Base-by-base conservation (phyloP, 2,329 filamentous ascomycete genomes). In the Penicillium sp. region DNA sequence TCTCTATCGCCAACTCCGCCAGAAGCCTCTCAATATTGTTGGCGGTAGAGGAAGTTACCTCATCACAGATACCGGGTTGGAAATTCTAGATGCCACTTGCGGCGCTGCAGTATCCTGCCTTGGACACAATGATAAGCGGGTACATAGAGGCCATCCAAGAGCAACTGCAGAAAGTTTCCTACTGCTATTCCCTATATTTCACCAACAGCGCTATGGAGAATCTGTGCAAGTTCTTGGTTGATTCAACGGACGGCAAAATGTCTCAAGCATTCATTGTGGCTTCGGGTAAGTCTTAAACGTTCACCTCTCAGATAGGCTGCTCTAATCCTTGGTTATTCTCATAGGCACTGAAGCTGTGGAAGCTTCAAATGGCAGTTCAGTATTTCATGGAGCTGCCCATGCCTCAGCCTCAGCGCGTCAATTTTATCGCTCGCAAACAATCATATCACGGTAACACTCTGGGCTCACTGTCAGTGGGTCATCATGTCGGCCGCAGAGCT, bases 61-160 rank as follows among this genome's bases (percentile, higher is more conserved):
- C 4, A 63, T 73, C 25, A 73, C 82, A 1, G 71, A 72, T 48
- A 74, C 77, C 60, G 85, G 85, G 2, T 75, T 80, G 31, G 73
- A 73, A 27, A 81, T 92, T 41, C 79, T 91, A 11, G 89, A 93
- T 69, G 86, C 84, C 2, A 88, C 85, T 42, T 82, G 85, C 31
- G 89, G 89, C 11, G 86, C 89, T 2, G 87, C 86, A 23, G 88
- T 91, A 2, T 79, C 85, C n/a, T 86, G 84, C 66, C 76, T 93
- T 6, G 89, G 89, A 4, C 85, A 90, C 64, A 84, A 82, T 29
- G 81, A 86, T 48, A 63, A 75, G 29, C 79, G 85, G 33, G 83
- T 92, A 5, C 77, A 79, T 20, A n/a, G 74, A 80, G 2, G 88
- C 86, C 1, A 80, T 89, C 27, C 68, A 75, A 4, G 63, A 77